A percentile compares a stretch with the other conserved stretches of the same genome.
These are phyloP conservation scores for Tricholoma flavovirens DNA, from an alignment of 768 basidiomycete genomes.

Conservation along the genomic window DNA sequence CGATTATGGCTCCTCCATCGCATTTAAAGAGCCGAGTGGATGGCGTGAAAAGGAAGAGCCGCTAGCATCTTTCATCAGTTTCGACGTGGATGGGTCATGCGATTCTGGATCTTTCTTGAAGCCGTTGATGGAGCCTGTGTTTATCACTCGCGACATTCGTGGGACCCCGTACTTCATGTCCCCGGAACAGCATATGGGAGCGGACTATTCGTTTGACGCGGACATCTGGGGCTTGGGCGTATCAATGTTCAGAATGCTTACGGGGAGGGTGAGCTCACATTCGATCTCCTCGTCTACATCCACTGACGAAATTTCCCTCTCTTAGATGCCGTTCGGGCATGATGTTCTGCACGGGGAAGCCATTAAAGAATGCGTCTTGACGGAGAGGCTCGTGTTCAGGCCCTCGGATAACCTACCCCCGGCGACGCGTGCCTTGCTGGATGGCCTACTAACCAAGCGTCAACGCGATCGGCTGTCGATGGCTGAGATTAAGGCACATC, in stretches of 20 bases:
- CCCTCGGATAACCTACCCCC: not conserved
- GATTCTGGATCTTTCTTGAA: conserved; percentile 2
- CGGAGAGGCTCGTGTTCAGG: not conserved
- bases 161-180: conserved; percentile 5
- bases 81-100: conserved; percentile 1
- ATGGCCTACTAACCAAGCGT: not conserved
- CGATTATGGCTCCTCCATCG: conserved; percentile 2
- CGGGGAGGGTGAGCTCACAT: not conserved
- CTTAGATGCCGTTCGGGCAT: conserved; percentile 4
- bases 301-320: not conserved
- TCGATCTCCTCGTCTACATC: not conserved
- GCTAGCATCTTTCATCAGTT: not conserved
- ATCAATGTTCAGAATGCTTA: conserved; percentile 1
- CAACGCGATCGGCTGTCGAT: not conserved
- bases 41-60: not conserved
- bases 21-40: not conserved
- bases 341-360: not conserved
- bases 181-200: conserved; percentile 3
- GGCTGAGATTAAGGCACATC: not conserved
- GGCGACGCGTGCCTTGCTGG: not conserved
- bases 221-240: conserved; percentile 3
- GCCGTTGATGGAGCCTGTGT: not conserved
- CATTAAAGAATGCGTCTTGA: not conserved
- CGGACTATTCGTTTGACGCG: conserved; percentile 2
- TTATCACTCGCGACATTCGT: not conserved